phyloP scores from a whole-genome alignment of 371 early-diverging fungal genomes.

The Apophysomyces elegans region DNA sequence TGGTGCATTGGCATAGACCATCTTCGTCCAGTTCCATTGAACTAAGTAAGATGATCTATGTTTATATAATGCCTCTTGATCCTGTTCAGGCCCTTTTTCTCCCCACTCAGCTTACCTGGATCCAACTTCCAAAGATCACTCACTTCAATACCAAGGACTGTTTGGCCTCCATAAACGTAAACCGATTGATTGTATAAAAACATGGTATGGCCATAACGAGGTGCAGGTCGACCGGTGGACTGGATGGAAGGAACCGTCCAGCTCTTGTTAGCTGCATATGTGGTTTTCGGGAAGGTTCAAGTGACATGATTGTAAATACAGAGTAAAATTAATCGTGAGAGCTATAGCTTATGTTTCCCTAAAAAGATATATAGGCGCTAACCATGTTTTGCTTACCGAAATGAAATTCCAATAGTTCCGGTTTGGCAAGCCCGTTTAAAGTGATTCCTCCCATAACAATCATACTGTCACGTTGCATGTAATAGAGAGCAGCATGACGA shows the following conservation, averaged over 20 bases:
- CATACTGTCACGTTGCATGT: conserved; percentile 2
- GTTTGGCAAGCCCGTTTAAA: neutral
- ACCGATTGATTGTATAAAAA: conserved; percentile 3
- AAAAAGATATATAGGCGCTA: too few relatives aligned
- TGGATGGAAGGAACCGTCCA: neutral
- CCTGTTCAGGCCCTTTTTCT: neutral
- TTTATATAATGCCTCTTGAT: too few relatives aligned
- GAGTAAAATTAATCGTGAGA: too few relatives aligned
- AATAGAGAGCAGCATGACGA: conserved; percentile 10
- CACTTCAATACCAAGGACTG: neutral
- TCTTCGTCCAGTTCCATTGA: neutral
- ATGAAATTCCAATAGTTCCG: conserved; percentile 2
- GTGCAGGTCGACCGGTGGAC: neutral
- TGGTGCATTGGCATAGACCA: neutral
- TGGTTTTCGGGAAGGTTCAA: too few relatives aligned
- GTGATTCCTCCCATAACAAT: conserved; percentile 10
- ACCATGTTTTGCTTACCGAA: conserved; percentile 5
- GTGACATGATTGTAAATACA: too few relatives aligned
- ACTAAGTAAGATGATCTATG: neutral
- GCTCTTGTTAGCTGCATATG: neutral
- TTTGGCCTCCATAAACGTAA: conserved; percentile 4
- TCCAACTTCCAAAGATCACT: conserved; percentile 14
- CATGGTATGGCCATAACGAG: conserved; percentile 6
- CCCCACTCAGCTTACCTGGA: neutral
- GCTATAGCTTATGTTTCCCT: too few relatives aligned